These are phyloP conservation scores for Lagenidium giganteum DNA, from an alignment of 352 stramenopile species.

Conservation along the genomic window DNA sequence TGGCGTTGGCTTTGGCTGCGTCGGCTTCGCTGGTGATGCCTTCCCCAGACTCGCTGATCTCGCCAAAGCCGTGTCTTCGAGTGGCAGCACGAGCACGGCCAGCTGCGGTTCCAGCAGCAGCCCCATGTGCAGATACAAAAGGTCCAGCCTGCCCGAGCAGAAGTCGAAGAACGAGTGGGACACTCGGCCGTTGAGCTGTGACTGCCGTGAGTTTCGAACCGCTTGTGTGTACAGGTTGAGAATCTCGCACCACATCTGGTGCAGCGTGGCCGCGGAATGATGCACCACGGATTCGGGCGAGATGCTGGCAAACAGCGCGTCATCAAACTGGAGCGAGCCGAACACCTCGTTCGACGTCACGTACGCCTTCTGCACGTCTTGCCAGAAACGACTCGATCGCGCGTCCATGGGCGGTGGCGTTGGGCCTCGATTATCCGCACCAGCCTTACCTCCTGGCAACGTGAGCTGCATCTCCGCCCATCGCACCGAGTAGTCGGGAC, in stretches of 20 bases:
- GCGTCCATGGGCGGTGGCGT: slow-evolving; percentile 14
- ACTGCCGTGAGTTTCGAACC: slow-evolving; percentile 25
- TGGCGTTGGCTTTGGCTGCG: background rate
- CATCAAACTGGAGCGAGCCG: slow-evolving; percentile 55
- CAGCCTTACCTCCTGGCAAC: no score
- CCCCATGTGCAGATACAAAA: slow-evolving; percentile 68
- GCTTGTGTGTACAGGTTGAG: slow-evolving; percentile 42
- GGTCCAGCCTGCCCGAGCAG: slow-evolving; percentile 45
- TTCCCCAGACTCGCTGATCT: slow-evolving; percentile 5
- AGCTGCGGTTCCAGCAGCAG: slow-evolving; percentile 49
- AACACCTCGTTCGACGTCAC: slow-evolving; percentile 35
- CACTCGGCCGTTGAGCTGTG: slow-evolving; percentile 14
- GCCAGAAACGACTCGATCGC: slow-evolving; percentile 51
- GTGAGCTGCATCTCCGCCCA: slow-evolving; percentile 55
- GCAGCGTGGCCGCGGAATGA: slow-evolving; percentile 38
- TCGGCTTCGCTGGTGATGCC: background rate
- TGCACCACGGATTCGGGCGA: slow-evolving; percentile 35
- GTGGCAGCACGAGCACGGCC: slow-evolving; percentile 38
- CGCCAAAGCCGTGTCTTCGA: no score
- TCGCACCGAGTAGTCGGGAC: slow-evolving; percentile 40
- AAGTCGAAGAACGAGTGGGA: slow-evolving; percentile 53
- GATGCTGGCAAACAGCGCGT: slow-evolving; percentile 52
- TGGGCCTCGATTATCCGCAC: no score
- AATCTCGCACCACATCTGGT: slow-evolving; percentile 67
- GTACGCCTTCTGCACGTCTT: slow-evolving; percentile 54